These are phyloP conservation scores for Apium graveolens DNA, from an alignment of 129 eudicot species.

Conservation along the genomic window DNA sequence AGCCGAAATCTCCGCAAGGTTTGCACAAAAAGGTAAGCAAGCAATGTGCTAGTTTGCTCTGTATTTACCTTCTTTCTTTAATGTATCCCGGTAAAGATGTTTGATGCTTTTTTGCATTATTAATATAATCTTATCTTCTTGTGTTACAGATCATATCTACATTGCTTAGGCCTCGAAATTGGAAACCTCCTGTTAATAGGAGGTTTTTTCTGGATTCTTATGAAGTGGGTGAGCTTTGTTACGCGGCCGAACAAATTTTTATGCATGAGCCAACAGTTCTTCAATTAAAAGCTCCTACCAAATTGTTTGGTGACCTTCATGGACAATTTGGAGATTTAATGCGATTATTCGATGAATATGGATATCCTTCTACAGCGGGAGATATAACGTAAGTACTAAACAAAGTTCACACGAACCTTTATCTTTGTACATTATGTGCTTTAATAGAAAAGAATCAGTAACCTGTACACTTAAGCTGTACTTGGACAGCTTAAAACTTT, in stretches of 20 bases:
- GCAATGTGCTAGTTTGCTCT: conserved; percentile 2
- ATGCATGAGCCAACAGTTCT: conserved; percentile 94
- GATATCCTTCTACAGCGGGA: conserved; percentile 96
- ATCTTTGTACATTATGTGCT: background rate
- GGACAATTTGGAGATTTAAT: conserved; percentile 98
- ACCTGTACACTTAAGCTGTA: background rate
- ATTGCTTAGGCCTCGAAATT: conserved; percentile 87
- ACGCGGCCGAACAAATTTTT: conserved; percentile 95
- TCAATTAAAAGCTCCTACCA: conserved; percentile 92
- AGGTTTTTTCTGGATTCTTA: conserved; percentile 90
- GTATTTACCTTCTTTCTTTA: background rate
- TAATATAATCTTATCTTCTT: conserved; percentile 3
- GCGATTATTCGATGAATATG: conserved; percentile 97
- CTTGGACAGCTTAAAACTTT: background rate
- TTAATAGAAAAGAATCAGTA: background rate
- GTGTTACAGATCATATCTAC: conserved; percentile 63
- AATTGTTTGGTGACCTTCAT: conserved; percentile 96
- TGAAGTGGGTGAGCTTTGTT: conserved; percentile 97
- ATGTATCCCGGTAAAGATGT: background rate
- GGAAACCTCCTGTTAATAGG: conserved; percentile 93
- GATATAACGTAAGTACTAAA: conserved; percentile 71
- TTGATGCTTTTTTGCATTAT: background rate
- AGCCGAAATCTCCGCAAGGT: conserved; percentile 96
- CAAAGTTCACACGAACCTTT: conserved; percentile 4
- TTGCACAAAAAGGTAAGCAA: conserved; percentile 83